Evolutionary conservation across 23 red algal species (phyloP).

Genomic region (Gracilaria domingensis): DNA sequence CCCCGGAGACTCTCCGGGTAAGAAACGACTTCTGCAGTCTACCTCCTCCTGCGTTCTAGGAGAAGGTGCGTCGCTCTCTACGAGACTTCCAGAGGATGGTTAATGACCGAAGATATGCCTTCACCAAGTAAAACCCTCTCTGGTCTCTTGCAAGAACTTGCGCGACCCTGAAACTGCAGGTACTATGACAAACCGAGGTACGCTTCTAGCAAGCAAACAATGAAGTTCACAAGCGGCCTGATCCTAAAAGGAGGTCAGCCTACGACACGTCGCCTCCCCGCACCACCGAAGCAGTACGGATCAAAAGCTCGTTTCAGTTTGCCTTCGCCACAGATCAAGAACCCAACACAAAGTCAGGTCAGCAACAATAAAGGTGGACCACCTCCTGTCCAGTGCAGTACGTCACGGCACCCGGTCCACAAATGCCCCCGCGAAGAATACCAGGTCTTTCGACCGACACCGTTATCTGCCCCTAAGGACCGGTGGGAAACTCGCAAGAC

Average conservation of each 20-base stretch:
- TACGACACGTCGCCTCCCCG: neutral
- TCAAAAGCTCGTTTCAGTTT: neutral
- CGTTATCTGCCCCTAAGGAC: neutral
- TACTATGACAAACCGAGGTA: neutral
- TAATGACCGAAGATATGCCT: conserved; percentile 30
- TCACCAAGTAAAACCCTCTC: conserved; percentile 27
- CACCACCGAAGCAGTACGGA: neutral
- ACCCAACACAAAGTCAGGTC: neutral
- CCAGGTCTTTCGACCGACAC: too few species aligned
- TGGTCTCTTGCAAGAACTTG: conserved; percentile 16
- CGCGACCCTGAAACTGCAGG: neutral
- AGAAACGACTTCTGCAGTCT: neutral
- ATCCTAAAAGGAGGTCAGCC: neutral
- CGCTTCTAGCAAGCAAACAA: neutral
- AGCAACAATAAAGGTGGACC: neutral
- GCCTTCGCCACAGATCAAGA: neutral
- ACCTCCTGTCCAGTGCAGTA: neutral
- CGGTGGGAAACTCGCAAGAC: neutral
- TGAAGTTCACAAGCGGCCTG: neutral
- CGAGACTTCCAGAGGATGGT: conserved; percentile 23
- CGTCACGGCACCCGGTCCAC: conserved; percentile 7
- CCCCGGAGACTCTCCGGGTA: neutral
- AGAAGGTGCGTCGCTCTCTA: conserved; percentile 20
- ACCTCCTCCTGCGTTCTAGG: neutral
- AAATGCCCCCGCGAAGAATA: neutral